Conservation (phyloP, 2,329 filamentous ascomycete species). For the Epichloe baconii region DNA sequence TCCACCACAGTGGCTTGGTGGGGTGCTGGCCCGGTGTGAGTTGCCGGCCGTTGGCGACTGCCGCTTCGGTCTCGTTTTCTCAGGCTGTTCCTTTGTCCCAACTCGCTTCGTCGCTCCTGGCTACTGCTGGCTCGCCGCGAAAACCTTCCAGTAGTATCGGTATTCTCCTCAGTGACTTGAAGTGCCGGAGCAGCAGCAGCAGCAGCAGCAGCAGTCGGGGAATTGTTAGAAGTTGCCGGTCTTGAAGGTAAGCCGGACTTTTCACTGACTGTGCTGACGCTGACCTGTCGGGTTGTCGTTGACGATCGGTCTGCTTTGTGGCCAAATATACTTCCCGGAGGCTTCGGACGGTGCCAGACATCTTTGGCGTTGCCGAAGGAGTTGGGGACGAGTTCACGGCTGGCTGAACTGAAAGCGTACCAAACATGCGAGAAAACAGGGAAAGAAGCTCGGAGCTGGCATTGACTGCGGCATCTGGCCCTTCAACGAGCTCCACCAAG, state of each 20-base stretch:
- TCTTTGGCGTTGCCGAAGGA: slow-evolving; percentile 49
- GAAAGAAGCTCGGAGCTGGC: slow-evolving; percentile 73
- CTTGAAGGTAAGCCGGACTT: slow-evolving; percentile 19
- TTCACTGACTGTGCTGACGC: slow-evolving; percentile 21
- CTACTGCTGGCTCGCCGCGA: slow-evolving; percentile 23
- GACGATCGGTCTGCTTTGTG: slow-evolving; percentile 33
- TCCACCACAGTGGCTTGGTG: slow-evolving; percentile 32
- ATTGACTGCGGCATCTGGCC: slow-evolving; percentile 75
- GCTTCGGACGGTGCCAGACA: slow-evolving; percentile 57
- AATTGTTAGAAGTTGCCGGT: slow-evolving; percentile 32
- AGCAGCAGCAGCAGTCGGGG: slow-evolving; percentile 25
- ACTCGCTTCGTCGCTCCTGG: slow-evolving; percentile 29
- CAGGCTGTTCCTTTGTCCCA: slow-evolving; percentile 36
- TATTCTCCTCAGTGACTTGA: slow-evolving; percentile 59
- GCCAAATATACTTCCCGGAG: slow-evolving; percentile 68
- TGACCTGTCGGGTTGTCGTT: slow-evolving; percentile 28
- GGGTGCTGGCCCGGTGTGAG: slow-evolving; percentile 6
- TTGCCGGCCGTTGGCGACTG: slow-evolving; percentile 32
- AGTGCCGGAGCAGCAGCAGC: slow-evolving; percentile 53
- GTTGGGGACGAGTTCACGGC: slow-evolving; percentile 23
- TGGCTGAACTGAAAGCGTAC: slow-evolving; percentile 35
- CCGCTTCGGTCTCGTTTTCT: slow-evolving; percentile 39
- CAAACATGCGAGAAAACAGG: slow-evolving; percentile 72
- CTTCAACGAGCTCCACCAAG: slow-evolving; percentile 71
- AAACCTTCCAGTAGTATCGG: slow-evolving; percentile 18